Percentiles rank a stretch among this genome's conserved stretches.
phyloP scores from a whole-genome alignment of 331 rosid species.

The Pyracantha coccinea region DNA sequence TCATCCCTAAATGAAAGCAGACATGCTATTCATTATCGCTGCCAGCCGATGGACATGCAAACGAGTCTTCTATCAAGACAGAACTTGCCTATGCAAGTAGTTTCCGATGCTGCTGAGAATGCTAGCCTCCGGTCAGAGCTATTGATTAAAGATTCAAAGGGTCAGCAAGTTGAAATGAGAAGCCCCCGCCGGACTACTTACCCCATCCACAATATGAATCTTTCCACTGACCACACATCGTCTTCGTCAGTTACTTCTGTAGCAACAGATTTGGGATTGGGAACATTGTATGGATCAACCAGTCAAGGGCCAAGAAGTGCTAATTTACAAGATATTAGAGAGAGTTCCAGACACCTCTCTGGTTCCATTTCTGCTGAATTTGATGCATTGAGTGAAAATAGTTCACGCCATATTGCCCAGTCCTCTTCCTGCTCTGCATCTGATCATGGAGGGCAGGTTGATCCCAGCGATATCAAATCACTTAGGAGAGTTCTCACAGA shows the following conservation, averaged over 20 bases:
- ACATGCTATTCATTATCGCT: constrained; percentile 21
- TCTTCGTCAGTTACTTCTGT: constrained; percentile 47
- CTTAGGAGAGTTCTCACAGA: constrained; percentile 38
- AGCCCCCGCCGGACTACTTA: constrained; percentile 24
- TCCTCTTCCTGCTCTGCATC: constrained; percentile 40
- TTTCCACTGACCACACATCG: constrained; percentile 23
- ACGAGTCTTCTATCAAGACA: constrained; percentile 28
- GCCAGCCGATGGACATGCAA: constrained; percentile 26
- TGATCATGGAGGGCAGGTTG: constrained; percentile 29
- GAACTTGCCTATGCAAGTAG: constrained; percentile 20
- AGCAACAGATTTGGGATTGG: constrained; percentile 92
- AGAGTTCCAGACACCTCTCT: constrained; percentile 26
- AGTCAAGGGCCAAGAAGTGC: constrained; percentile 38
- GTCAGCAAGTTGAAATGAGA: constrained; percentile 21
- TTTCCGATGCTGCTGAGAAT: constrained; percentile 19
- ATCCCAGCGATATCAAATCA: constrained; percentile 55
- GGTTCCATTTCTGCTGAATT: constrained; percentile 22
- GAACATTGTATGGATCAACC: constrained; percentile 53
- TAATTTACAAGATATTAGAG: constrained; percentile 29
- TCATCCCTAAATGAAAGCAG: constrained; percentile 26
- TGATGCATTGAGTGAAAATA: constrained; percentile 23
- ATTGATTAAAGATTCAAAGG: constrained; percentile 23
- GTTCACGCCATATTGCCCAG: constrained; percentile 25
- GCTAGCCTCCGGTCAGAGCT: constrained; percentile 17
- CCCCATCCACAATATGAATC: constrained; percentile 15